Percentiles rank a stretch among this genome's conserved stretches.
Conservation (phyloP, 106 monocot genomes). For the Allium sativum region DNA sequence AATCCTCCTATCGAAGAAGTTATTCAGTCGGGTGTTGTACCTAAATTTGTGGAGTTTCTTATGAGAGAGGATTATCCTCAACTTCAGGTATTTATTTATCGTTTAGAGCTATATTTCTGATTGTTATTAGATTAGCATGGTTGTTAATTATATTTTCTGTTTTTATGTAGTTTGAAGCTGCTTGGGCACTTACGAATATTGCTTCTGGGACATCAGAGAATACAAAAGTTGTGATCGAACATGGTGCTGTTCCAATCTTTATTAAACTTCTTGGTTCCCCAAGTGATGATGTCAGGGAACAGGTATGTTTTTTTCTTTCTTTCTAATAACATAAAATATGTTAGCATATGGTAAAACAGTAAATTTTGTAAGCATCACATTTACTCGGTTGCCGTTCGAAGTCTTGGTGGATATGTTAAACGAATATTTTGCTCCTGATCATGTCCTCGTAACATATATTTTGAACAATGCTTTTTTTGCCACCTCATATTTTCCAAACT, state of each 20-base stretch:
- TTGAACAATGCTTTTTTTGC: too few relatives aligned
- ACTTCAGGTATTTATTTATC: constrained; percentile 37
- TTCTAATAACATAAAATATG: not conserved
- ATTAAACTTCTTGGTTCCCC: constrained; percentile 32
- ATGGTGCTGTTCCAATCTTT: constrained; percentile 46
- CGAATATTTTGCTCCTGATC: too few relatives aligned
- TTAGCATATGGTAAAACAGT: too few relatives aligned
- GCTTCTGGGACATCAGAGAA: constrained; percentile 42
- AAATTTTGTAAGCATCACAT: too few relatives aligned
- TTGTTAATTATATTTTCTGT: constrained; percentile 5
- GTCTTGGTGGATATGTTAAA: too few relatives aligned
- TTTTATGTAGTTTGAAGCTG: constrained; percentile 30
- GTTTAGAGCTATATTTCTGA: not conserved
- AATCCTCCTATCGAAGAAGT: constrained; percentile 78
- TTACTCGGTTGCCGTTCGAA: too few relatives aligned
- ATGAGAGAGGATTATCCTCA: constrained; percentile 62
- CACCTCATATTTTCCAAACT: too few relatives aligned
- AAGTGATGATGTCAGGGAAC: constrained; percentile 42
- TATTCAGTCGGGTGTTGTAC: constrained; percentile 61
- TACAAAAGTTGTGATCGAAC: constrained; percentile 45
- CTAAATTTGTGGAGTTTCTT: constrained; percentile 61
- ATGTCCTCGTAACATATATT: too few relatives aligned
- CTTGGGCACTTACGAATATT: constrained; percentile 43
- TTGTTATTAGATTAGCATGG: not conserved
- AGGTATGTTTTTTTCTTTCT: constrained; percentile 15